Base-by-base conservation (phyloP, 495 filamentous ascomycete species). In the Aspergillus conjunctus region DNA sequence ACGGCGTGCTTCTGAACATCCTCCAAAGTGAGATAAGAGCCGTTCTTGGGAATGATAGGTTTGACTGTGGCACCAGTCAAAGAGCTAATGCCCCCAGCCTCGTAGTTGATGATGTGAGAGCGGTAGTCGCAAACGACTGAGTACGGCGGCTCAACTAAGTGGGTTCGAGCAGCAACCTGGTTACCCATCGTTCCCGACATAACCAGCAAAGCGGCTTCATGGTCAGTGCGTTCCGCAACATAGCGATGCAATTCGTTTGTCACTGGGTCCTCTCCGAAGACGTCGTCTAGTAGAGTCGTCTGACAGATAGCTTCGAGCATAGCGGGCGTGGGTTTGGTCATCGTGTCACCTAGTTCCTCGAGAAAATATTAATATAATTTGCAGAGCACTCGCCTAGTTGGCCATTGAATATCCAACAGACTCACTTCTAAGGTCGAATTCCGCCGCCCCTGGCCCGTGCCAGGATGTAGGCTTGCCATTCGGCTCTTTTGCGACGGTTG, bases 101-200 rank as follows among this genome's bases (percentile, higher is more conserved):
- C 82, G 60, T 76, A 78, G 17, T 66, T 68, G 41, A 78, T 56
- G 41, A 84, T 78, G 58, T 84, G 82, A 21, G 78, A 73, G 49
- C 79, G 70, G 39, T 75, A 62, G 59, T 83, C 79, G 56, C 77
- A 78, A 11, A 83, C 60, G 32, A 84, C 70, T 15, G 76, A 68
- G 62, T 83, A 77, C 3, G 82, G 82, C n/a, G 82, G 82, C 54
- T 79, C 73, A 18, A 61, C 53, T 9, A 84, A 66, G 62, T 80
- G 78, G 4, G 78, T 74, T 11, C 81, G 77, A 39, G 82, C 71
- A 7, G 77, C 70, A 5, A 84, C 68, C 61, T 83, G 81, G 66
- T 84, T 84, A 2, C 79, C 93, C 91, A 96, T 95, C 17, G 93
- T 97, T 4, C 93, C 93, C 0, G 88, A 92, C 51, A 94, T 78